Base-by-base conservation (phyloP, 2,329 filamentous ascomycete species). In the Xylariaceae sp. region DNA sequence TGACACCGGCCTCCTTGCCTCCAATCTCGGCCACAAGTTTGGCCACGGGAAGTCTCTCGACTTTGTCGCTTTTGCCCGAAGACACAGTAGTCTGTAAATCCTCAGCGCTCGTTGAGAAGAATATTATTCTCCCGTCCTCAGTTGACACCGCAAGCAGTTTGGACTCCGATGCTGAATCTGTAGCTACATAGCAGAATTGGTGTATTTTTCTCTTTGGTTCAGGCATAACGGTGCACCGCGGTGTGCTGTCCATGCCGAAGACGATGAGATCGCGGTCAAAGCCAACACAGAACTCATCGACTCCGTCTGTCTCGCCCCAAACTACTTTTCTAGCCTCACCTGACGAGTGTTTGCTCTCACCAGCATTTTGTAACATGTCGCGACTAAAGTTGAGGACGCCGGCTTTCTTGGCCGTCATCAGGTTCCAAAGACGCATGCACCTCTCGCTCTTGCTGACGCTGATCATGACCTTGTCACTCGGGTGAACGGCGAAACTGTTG, bases 401-500 rank as follows among this genome's bases (percentile, higher is more conserved):
- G 1, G 92, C 92, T 74, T 96, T 97, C 75, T 93, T 96, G 14
- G 92, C 94, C 2, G 93, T 97, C 59, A 97, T 91, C 58, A 99
- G 71, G 66, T 99, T 97, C 94, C 94, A 99, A 59, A 97, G 71
- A 58, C 94, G 79, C 89, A 99, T 95, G 65, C 87, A 90, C 59
- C 84, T 86, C 74, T 99, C 94, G 59, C 91, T 91, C 63, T 87
- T 90, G 60, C 90, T 88, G 9, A 97, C 91, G 62, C 84, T 95
- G 54, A 99, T 84, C 89, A 97, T 96, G 46, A 99, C 77, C 74
- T 97, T 97, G 81, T 96, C 90, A 69, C 89, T 95, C 0, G 94
- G 93, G 69, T 99, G 94, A 22, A 99, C 88, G 2, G 93, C 90
- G 69, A 99, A 96, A 69, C 92, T 89, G 69, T 96, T 97, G 60